These are phyloP conservation scores for Xylaria sp. DNA, from an alignment of 2,329 filamentous ascomycete species.

Conservation along the genomic window DNA sequence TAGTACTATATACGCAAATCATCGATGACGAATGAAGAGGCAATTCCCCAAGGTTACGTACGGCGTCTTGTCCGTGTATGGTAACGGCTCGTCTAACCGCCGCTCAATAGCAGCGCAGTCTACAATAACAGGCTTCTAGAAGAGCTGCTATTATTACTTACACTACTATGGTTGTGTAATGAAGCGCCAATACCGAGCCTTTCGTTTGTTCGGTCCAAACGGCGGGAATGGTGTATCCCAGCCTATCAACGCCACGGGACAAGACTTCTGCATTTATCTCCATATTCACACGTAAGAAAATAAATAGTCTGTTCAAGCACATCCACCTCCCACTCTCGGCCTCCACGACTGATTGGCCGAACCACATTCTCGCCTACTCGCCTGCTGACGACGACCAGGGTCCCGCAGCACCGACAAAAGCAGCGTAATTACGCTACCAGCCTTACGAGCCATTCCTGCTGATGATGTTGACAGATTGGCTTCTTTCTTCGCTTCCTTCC, in stretches of 20 bases:
- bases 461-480: background rate
- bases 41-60: too few relatives aligned
- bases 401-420: background rate
- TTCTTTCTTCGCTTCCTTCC: background rate
- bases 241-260: background rate
- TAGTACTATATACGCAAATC: too few relatives aligned
- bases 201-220: background rate
- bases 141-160: too few relatives aligned
- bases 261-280: background rate
- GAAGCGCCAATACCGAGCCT: background rate
- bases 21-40: too few relatives aligned
- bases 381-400: conserved; percentile 14
- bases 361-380: background rate
- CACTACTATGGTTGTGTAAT: background rate
- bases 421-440: conserved; percentile 21
- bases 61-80: background rate
- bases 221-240: background rate
- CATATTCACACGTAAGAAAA: conserved; percentile 16
- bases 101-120: background rate
- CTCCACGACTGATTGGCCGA: conserved; percentile 9
- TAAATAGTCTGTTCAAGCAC: conserved; percentile 5
- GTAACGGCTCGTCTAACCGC: background rate
- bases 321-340: background rate
- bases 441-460: conserved; percentile 15
- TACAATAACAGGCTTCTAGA: too few relatives aligned